Conservation (phyloP, 2,329 filamentous ascomycete genomes). For the Pestalotiopsis sp. region DNA sequence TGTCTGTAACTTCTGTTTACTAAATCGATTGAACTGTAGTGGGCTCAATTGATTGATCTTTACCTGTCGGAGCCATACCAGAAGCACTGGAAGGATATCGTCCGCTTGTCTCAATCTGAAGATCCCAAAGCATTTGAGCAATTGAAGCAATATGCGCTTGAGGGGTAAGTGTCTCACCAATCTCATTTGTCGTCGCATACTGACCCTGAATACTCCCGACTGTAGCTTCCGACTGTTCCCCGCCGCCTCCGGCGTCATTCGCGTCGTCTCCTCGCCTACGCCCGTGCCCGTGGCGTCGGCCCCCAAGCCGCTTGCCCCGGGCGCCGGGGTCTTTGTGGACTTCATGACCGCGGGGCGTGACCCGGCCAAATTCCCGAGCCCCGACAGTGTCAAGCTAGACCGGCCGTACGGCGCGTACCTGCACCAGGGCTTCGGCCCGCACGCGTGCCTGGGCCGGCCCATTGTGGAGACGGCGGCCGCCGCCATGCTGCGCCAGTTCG, state of each 20-base stretch:
- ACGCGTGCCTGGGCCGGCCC: not conserved
- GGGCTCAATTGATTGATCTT: not conserved
- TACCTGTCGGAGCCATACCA: not conserved
- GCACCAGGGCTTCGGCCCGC: conserved; percentile 26
- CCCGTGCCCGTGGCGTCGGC: conserved; percentile 33
- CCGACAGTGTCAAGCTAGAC: conserved; percentile 51
- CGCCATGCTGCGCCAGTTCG: not conserved
- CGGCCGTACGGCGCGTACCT: conserved; percentile 54
- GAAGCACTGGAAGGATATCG: conserved; percentile 8
- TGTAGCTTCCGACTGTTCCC: not conserved
- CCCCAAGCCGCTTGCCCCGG: conserved; percentile 15
- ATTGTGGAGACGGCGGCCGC: not conserved
- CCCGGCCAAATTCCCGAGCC: conserved; percentile 50
- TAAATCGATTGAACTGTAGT: not conserved
- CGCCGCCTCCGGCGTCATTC: not conserved
- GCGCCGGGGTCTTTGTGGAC: conserved; percentile 45
- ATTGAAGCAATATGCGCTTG: conserved; percentile 12
- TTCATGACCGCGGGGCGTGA: conserved; percentile 53
- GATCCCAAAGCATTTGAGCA: conserved; percentile 1
- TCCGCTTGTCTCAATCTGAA: conserved; percentile 3
- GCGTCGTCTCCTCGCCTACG: not conserved
- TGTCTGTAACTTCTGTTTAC: not conserved
- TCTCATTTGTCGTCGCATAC: not conserved
- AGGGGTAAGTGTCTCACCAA: conserved; percentile 1
- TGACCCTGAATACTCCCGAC: not conserved